Evolutionary conservation across 768 basidiomycete genomes (phyloP).

Genomic region (Naganishia friedmannii): DNA sequence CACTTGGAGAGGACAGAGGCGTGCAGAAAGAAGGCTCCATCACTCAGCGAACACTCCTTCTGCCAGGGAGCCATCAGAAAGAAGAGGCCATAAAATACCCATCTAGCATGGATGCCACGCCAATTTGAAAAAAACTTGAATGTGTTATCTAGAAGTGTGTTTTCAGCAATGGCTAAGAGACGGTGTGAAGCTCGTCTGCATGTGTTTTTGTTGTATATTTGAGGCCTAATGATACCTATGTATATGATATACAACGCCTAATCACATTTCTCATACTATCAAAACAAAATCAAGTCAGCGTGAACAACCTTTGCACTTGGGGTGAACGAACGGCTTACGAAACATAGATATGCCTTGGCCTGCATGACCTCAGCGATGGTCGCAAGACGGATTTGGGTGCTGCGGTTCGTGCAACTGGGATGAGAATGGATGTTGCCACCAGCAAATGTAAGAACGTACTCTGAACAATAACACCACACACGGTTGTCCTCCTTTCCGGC

Average conservation of each 20-base stretch:
- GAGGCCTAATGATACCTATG: not conserved
- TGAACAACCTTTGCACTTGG: no score
- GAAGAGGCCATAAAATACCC: not conserved
- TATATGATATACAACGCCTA: constrained; percentile 3
- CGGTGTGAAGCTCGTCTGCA: not conserved
- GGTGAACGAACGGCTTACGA: constrained; percentile 51
- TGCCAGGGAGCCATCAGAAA: constrained; percentile 10
- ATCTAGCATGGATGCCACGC: not conserved
- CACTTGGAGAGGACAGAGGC: constrained; percentile 2
- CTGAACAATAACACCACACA: constrained; percentile 90
- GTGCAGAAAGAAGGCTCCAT: constrained; percentile 11
- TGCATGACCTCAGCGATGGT: constrained; percentile 84
- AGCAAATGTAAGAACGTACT: constrained; percentile 51
- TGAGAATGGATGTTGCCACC: not conserved
- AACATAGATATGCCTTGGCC: constrained; percentile 88
- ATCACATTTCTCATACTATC: constrained; percentile 22
- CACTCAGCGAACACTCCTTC: constrained; percentile 3
- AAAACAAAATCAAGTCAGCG: no score
- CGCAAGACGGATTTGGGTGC: constrained; percentile 71
- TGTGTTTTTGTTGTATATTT: not conserved
- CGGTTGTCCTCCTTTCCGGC: constrained; percentile 50
- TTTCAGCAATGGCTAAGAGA: not conserved
- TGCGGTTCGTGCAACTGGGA: constrained; percentile 12
- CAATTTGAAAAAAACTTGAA: not conserved
- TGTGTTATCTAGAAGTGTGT: not conserved